phyloP scores from a whole-genome alignment of 148 eudicot genomes.

The Cornus kousa region DNA sequence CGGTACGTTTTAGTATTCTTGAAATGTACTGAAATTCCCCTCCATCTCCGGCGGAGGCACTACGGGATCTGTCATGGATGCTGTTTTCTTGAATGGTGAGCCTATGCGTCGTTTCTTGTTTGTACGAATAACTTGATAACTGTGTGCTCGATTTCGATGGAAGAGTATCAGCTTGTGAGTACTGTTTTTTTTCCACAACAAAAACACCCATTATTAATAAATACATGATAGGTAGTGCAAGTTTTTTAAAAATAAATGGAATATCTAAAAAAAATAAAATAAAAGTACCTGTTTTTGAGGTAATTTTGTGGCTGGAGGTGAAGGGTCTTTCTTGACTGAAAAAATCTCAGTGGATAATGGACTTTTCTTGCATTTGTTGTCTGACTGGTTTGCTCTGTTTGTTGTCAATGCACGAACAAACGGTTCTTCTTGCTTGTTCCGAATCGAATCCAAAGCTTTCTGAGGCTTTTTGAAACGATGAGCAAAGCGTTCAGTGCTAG shows the following conservation, averaged over 20 bases:
- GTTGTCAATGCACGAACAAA: constrained; percentile 36
- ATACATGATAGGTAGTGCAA: not conserved
- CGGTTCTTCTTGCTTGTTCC: constrained; percentile 64
- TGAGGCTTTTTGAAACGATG: constrained; percentile 16
- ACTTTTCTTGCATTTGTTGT: constrained; percentile 55
- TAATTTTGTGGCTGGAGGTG: constrained; percentile 33
- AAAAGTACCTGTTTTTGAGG: constrained; percentile 54
- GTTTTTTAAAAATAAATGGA: not conserved
- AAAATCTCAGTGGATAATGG: constrained; percentile 50
- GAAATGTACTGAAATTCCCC: constrained; percentile 54
- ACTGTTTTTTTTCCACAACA: constrained; percentile 9
- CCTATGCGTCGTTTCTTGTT: constrained; percentile 21
- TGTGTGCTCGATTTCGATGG: constrained; percentile 33
- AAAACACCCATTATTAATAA: not conserved
- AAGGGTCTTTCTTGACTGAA: constrained; percentile 51
- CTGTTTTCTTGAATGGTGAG: constrained; percentile 19
- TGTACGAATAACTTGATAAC: constrained; percentile 42
- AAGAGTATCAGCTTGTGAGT: constrained; percentile 39
- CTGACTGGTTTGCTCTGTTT: constrained; percentile 15
- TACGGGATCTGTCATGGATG: constrained; percentile 10
- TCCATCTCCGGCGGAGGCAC: constrained; percentile 12
- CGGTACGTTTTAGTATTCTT: constrained; percentile 52
- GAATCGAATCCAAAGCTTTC: constrained; percentile 21
- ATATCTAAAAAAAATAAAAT: not conserved
- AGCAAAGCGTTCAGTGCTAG: constrained; percentile 10